Conservation (phyloP, 148 eudicot species). For the Silene uniflora region DNA sequence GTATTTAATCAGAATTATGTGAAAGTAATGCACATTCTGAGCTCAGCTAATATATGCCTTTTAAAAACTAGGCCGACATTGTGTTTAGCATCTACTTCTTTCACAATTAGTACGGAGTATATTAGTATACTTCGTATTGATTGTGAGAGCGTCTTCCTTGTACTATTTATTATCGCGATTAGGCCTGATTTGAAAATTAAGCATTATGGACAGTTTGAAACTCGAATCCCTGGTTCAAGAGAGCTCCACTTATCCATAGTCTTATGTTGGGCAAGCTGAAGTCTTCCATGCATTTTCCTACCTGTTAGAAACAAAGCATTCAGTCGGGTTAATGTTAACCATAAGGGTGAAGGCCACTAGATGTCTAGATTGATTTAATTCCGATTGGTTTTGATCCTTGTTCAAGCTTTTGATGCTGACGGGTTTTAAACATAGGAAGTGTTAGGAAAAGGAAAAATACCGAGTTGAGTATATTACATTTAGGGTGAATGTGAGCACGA, state of each 20-base stretch:
- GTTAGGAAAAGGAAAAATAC: neutral
- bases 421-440: no score
- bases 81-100: no score
- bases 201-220: slow-evolving; percentile 22
- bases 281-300: slow-evolving; percentile 38
- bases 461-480: slow-evolving; percentile 36
- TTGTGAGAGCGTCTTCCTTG: neutral
- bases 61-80: no score
- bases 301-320: slow-evolving; percentile 32
- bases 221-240: slow-evolving; percentile 62
- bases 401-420: neutral
- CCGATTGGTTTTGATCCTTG: neutral
- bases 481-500: slow-evolving; percentile 53
- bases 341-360: no score
- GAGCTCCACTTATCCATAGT: slow-evolving; percentile 57
- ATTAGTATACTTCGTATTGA: no score
- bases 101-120: no score
- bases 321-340: no score
- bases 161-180: neutral
- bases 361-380: no score
- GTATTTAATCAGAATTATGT: no score
- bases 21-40: no score
- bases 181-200: neutral
- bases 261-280: slow-evolving; percentile 48
- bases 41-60: no score